Base-by-base conservation (phyloP, 2,329 filamentous ascomycete species). In the Aureobasidium subglaciale region DNA sequence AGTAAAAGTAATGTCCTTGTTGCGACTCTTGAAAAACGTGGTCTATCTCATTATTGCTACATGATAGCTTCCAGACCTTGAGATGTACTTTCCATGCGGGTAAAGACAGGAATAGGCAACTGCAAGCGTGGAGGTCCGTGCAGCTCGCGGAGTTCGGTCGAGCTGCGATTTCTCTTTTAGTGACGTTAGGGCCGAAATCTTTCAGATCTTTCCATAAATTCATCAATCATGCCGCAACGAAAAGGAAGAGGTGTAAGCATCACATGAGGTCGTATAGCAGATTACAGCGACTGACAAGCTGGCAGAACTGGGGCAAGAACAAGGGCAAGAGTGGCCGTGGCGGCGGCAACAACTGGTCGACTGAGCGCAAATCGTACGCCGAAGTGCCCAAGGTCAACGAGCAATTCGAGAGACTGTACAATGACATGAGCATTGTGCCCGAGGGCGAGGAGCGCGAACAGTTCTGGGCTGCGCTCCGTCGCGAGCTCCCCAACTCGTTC, bases 401-500 rank as follows among this genome's bases (percentile, higher is more conserved):
- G 67, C 85, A 86, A 64, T 86, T 95, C 61, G 87, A 97, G 74
- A 77, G 78, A 61, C 97, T 87, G 75, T 99, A 99, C 77, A 86
- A 95, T 68, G 77, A 80, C 59, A 78, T 91, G 27, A 79, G 88
- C 5, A 81, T 90, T 58, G 75, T 97, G 7, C 79, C 87, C 0
- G 87, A 90, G 48, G 67, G 64, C 3, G 83, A 85, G 42, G 92
- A 97, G 73, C 84, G 82, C 65, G 77, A 83, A 56, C 78, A 81
- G 9, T 97, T 96, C 73, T 99, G 93, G 93, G 80, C 81, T 34
- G 83, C 87, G 0, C 76, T 97, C 69, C 83, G 84, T 65, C 83
- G 86, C 61, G 91, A 97, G 68, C 77, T 99, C 49, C 93, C 93
- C 56, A 97, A 96, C 75, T 96, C 91, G 72, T 99, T 97, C 77